Evolutionary conservation across 116 monocot species (phyloP), one percentile per base, ranked within the genome.

Genomic region (Cymodocea nodosa): DNA sequence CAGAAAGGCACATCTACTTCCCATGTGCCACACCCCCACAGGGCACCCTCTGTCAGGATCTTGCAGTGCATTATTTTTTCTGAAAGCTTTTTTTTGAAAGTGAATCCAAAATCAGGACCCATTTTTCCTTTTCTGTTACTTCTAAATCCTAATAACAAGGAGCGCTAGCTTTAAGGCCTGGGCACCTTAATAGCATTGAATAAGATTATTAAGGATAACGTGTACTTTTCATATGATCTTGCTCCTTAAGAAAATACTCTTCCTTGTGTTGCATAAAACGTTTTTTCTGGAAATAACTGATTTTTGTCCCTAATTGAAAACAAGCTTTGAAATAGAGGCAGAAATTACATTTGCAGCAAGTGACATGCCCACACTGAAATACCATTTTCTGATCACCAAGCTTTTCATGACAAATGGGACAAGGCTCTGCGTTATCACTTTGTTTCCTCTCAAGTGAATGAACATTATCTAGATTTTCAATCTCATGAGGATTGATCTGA

Each of bases 321-420:
- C 24, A 60, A 34, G 15, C 2, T 18, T 62, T 19, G 36, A 62
- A 36, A 20, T 20, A 23, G 39, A 39, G 39, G 19, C 11, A 30
- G 48, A 60, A 79, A 87, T 83, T 74, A 95, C 95, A 95, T 81
- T 84, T 95, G 78, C 95, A 95, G 75, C 95, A 95, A 67, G 87
- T 68, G 25, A 85, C 68, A 83, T 95, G 95, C 49, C 90, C 95
- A 78, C 95, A 95, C 63, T 87, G 85, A 74, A 95, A 95, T 50
- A 95, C 80, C 90, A 95, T 95, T 69, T 87, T 95, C 71, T 79
- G 77, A 56, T 83, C 77, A 59, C 71, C 63, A 65, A 90, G 40
- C 24, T 80, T 80, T 70, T 95, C 95, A 65, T 90, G 95, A 79
- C 95, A 95, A 73, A 95, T 74, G 36, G 95, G 95, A 35, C 90